A percentile compares a stretch with the other conserved stretches of the same genome.
These are phyloP conservation scores for Claviceps monticola DNA, from an alignment of 2,329 filamentous ascomycete species.

Conservation along the genomic window DNA sequence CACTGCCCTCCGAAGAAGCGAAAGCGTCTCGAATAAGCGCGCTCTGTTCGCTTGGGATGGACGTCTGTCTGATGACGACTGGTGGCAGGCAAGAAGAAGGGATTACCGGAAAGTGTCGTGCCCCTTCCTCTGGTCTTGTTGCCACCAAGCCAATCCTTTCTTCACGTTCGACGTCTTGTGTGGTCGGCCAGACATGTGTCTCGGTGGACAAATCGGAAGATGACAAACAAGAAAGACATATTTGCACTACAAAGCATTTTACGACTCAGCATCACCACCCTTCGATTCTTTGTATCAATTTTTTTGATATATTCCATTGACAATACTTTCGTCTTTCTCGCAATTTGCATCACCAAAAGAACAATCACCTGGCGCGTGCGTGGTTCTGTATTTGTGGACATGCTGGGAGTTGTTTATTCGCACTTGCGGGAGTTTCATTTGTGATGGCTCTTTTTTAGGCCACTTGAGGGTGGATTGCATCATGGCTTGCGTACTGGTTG, in stretches of 20 bases:
- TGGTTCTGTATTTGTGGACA: constrained; percentile 9
- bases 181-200: constrained; percentile 15
- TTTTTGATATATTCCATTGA: constrained; percentile 18
- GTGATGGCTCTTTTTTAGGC: no score
- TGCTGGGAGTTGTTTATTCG: background rate
- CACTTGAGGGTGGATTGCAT: no score
- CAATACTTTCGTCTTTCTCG: constrained; percentile 7
- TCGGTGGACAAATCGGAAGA: constrained; percentile 17
- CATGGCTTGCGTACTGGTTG: no score
- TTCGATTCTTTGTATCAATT: constrained; percentile 31
- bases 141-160: background rate
- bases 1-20: constrained; percentile 45
- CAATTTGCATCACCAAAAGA: constrained; percentile 12
- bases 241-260: constrained; percentile 19
- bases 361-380: constrained; percentile 13
- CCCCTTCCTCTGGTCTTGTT: background rate
- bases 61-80: no score
- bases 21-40: constrained; percentile 55
- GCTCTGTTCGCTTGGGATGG: background rate
- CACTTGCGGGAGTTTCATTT: background rate
- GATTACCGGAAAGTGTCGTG: no score
- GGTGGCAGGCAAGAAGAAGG: no score
- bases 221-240: constrained; percentile 22
- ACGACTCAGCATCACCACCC: constrained; percentile 24
- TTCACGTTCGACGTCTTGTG: background rate